phyloP scores from a whole-genome alignment of 352 stramenopile genomes.

The Globisporangium viniferum region DNA sequence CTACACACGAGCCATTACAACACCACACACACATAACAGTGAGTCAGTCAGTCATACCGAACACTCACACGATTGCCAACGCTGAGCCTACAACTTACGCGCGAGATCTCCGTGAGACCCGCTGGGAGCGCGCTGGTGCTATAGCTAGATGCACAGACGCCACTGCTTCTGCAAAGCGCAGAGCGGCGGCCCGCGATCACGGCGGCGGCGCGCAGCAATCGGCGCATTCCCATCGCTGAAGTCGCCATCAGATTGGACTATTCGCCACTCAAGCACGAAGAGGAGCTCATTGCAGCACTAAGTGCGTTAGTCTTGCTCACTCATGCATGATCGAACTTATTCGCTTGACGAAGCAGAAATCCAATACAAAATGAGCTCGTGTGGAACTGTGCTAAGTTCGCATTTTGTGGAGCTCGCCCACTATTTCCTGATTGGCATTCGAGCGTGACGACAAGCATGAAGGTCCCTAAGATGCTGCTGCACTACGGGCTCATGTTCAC shows the following conservation, averaged over 20 bases:
- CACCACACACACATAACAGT: neutral
- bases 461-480: slow-evolving; percentile 81
- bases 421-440: neutral
- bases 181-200: neutral
- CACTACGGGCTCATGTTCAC: slow-evolving; percentile 76
- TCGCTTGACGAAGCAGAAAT: neutral
- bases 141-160: neutral
- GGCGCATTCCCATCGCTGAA: slow-evolving; percentile 8
- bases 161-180: neutral
- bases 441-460: slow-evolving; percentile 33
- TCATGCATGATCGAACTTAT: neutral
- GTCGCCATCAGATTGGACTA: slow-evolving; percentile 6
- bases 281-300: neutral
- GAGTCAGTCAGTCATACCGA: neutral
- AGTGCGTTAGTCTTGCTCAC: neutral
- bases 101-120: slow-evolving; percentile 59
- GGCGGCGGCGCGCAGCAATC: neutral
- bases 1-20: slow-evolving; percentile 16
- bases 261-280: slow-evolving; percentile 1
- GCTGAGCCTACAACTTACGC: slow-evolving; percentile 22
- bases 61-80: neutral
- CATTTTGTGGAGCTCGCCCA: neutral
- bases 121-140: slow-evolving; percentile 28
- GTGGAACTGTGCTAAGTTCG: neutral
- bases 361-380: neutral